Conservation (phyloP, 1,284 basidiomycete genomes). For the Pascua sp. region DNA sequence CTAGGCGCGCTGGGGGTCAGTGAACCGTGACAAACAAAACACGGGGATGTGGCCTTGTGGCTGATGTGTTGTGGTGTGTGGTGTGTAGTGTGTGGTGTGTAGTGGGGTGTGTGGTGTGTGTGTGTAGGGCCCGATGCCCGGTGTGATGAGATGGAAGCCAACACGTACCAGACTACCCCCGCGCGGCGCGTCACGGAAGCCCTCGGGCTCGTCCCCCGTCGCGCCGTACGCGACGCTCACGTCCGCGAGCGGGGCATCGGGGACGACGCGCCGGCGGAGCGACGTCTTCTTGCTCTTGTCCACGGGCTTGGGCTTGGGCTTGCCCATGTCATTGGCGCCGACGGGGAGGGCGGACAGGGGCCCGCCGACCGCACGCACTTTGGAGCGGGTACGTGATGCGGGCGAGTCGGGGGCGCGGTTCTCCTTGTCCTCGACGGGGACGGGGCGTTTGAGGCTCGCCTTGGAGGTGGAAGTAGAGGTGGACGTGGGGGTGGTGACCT, state of each 20-base stretch:
- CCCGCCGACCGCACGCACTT: neutral
- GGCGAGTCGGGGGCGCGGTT: conserved; percentile 25
- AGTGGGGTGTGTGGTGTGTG: too few relatives aligned
- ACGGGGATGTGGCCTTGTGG: too few relatives aligned
- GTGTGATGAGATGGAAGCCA: too few relatives aligned
- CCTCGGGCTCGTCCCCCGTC: conserved; percentile 32
- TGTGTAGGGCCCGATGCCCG: too few relatives aligned
- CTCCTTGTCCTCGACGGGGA: conserved; percentile 26
- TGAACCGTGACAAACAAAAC: too few relatives aligned
- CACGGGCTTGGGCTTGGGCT: too few relatives aligned
- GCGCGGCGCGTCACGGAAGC: conserved; percentile 21
- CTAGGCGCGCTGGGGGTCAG: too few relatives aligned
- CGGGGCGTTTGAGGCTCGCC: neutral
- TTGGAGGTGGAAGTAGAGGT: too few relatives aligned
- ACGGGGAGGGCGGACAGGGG: neutral
- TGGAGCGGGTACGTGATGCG: conserved; percentile 20
- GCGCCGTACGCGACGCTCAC: conserved; percentile 46
- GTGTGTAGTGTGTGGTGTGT: too few relatives aligned
- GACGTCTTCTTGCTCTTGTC: neutral
- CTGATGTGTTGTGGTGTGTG: too few relatives aligned
- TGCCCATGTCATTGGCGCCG: neutral
- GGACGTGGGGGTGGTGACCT: too few relatives aligned
- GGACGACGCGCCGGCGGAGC: neutral
- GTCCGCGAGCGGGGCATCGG: conserved; percentile 25
- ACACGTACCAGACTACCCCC: too few relatives aligned